phyloP scores from a whole-genome alignment of 495 filamentous ascomycete species.

The Daldinia caldariorum region DNA sequence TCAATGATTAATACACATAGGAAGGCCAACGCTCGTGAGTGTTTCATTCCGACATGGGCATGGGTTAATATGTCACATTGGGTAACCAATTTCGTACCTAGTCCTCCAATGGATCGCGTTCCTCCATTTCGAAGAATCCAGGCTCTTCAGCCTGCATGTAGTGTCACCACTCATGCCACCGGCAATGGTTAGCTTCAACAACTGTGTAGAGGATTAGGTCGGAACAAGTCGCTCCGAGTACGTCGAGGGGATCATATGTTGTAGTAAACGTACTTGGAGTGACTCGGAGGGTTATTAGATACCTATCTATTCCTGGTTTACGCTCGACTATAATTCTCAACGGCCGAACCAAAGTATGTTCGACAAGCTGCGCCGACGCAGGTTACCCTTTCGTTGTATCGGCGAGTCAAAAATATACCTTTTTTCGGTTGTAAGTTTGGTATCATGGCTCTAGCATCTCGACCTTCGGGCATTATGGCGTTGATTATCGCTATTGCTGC shows the following conservation, averaged over 20 bases:
- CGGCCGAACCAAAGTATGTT: not conserved
- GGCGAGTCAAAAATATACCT: conserved; percentile 2
- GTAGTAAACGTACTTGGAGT: conserved; percentile 1
- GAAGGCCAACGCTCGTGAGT: conserved; percentile 3
- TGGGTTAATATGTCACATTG: conserved; percentile 35
- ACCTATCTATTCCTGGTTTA: not conserved
- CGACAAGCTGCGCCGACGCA: not conserved
- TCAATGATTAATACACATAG: conserved; percentile 11
- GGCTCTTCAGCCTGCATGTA: conserved; percentile 37
- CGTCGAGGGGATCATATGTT: conserved; percentile 21
- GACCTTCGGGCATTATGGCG: conserved; percentile 6
- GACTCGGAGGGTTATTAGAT: not conserved
- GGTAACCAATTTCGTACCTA: conserved; percentile 29
- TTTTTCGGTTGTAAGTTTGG: not conserved
- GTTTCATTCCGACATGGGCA: conserved; percentile 24
- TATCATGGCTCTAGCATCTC: conserved; percentile 21
- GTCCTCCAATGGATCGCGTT: conserved; percentile 25
- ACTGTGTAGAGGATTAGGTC: conserved; percentile 23
- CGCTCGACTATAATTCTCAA: conserved; percentile 2
- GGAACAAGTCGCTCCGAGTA: conserved; percentile 37
- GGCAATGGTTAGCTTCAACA: conserved; percentile 24
- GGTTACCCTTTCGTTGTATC: not conserved
- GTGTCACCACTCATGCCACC: conserved; percentile 41
- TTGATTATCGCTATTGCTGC: conserved; percentile 15
- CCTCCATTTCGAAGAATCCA: conserved; percentile 21